Evolutionary conservation across 768 basidiomycete species (phyloP).

Genomic region (Podaxis sp.): DNA sequence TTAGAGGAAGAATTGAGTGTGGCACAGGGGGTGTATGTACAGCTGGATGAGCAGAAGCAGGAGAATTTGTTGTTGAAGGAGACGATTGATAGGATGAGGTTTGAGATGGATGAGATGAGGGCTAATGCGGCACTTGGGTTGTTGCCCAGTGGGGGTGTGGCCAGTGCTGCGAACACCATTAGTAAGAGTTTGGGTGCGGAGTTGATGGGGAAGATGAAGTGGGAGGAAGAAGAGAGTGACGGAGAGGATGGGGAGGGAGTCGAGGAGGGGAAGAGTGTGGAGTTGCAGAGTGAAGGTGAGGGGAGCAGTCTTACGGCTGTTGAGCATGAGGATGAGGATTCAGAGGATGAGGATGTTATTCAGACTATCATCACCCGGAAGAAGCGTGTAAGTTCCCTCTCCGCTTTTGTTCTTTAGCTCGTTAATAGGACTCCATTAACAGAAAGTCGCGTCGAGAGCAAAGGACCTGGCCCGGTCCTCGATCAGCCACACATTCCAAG

Average conservation of each 20-base stretch:
- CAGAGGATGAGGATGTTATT: constrained; percentile 71
- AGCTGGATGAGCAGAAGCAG: constrained; percentile 90
- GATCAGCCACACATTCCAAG: constrained; percentile 8
- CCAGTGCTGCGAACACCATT: constrained; percentile 55
- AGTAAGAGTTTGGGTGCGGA: constrained; percentile 80
- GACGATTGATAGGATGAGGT: constrained; percentile 93
- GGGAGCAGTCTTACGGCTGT: constrained; percentile 28
- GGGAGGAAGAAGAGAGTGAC: constrained; percentile 38
- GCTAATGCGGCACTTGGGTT: constrained; percentile 38
- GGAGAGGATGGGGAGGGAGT: constrained; percentile 36
- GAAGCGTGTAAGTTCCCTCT: constrained; percentile 53
- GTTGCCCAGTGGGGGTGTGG: constrained; percentile 38
- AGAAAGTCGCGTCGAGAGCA: constrained; percentile 71
- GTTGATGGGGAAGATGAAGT: constrained; percentile 60
- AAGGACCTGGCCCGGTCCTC: constrained; percentile 42
- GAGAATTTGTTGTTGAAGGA: constrained; percentile 93
- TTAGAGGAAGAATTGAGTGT: constrained; percentile 72
- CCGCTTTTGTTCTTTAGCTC: constrained; percentile 1
- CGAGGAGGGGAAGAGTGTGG: constrained; percentile 34
- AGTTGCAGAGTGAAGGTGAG: constrained; percentile 34
- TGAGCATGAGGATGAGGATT: constrained; percentile 53
- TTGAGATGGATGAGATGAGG: constrained; percentile 91
- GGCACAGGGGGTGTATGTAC: constrained; percentile 70
- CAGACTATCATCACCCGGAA: constrained; percentile 89
- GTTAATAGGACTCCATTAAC: constrained; percentile 13